These are phyloP conservation scores for Neckera pumila DNA, from an alignment of 225 moss, liverwort and hornwort species.

Conservation along the genomic window DNA sequence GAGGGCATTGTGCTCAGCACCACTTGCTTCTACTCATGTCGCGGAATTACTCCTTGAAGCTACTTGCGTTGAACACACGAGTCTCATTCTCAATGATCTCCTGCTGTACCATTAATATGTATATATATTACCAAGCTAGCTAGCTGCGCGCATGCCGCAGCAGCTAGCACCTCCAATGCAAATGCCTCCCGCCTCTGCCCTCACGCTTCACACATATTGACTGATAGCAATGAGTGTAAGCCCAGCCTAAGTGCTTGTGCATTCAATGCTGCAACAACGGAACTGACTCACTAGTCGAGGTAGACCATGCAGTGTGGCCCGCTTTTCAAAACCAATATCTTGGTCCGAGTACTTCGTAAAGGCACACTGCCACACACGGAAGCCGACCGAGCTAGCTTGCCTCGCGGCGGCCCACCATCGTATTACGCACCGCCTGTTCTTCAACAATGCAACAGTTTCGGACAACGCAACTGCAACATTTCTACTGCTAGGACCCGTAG, in stretches of 20 bases:
- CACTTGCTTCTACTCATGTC: not conserved
- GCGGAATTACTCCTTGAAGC: not conserved
- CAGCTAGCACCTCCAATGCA: not conserved
- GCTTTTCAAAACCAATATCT: not conserved
- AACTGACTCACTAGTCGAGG: not conserved
- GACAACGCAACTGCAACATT: not conserved
- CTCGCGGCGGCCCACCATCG: not conserved
- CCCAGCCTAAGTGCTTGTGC: not conserved
- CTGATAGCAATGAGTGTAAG: not conserved
- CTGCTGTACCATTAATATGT: not conserved
- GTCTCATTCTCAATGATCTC: not conserved
- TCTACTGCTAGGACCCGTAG: not conserved
- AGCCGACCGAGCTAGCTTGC: not conserved
- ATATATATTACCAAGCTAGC: not conserved
- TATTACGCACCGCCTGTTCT: not conserved
- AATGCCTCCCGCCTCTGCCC: not conserved
- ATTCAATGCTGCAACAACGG: not conserved
- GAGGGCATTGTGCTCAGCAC: conserved; percentile 13
- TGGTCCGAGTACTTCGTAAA: not conserved
- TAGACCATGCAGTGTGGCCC: not conserved
- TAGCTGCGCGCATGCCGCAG: not conserved
- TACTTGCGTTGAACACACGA: not conserved
- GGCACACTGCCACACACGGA: not conserved
- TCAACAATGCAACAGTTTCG: not conserved
- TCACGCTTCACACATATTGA: not conserved